phyloP scores from a whole-genome alignment of 2,329 filamentous ascomycete species.

The Hymenoscyphus albidus region DNA sequence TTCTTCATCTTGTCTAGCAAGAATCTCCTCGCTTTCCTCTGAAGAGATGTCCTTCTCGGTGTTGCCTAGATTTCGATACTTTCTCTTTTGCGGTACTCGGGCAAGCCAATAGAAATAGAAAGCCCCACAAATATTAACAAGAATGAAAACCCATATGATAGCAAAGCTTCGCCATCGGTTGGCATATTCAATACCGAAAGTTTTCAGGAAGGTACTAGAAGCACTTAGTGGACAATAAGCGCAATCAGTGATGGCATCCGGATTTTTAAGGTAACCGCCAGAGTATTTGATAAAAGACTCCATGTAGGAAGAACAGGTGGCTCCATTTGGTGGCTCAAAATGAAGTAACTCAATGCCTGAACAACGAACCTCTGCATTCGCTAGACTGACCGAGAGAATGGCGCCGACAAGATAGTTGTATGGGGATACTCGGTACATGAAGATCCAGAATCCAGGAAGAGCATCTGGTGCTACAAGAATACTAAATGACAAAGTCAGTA shows the following conservation, averaged over 20 bases:
- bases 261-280: slow-evolving; percentile 54
- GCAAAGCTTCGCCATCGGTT: slow-evolving; percentile 68
- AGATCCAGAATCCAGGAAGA: slow-evolving; percentile 76
- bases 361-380: slow-evolving; percentile 63
- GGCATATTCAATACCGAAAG: slow-evolving; percentile 49
- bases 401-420: slow-evolving; percentile 78
- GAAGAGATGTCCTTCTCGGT: not conserved
- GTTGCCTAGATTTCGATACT: not conserved
- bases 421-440: slow-evolving; percentile 79
- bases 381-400: slow-evolving; percentile 67
- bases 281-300: slow-evolving; percentile 43
- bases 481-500: slow-evolving; percentile 35
- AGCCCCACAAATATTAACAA: slow-evolving; percentile 51
- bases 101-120: slow-evolving; percentile 52
- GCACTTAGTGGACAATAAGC: slow-evolving; percentile 50
- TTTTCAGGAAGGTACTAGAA: slow-evolving; percentile 50
- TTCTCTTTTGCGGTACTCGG: slow-evolving; percentile 41
- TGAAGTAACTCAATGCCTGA: slow-evolving; percentile 63
- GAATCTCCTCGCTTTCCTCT: not conserved
- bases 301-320: slow-evolving; percentile 60
- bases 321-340: slow-evolving; percentile 58
- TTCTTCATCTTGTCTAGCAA: slow-evolving; percentile 4
- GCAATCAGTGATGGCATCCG: slow-evolving; percentile 47
- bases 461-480: slow-evolving; percentile 61
- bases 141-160: slow-evolving; percentile 42